phyloP scores from a whole-genome alignment of 805 yeast genomes.

The Yarrowia deformans region DNA sequence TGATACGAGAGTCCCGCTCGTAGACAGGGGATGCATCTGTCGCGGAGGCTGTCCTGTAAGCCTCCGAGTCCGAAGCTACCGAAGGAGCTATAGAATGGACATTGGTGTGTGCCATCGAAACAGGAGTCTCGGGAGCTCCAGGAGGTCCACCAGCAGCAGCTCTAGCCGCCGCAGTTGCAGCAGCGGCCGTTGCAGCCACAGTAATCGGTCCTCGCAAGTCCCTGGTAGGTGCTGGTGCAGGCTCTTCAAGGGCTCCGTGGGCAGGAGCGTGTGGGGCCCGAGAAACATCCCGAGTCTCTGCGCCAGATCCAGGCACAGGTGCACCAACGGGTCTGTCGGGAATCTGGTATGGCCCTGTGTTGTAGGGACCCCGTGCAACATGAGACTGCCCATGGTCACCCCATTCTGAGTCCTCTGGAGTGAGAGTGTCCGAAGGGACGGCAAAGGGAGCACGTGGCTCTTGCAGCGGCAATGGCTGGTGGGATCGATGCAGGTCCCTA shows the following conservation, averaged over 20 bases:
- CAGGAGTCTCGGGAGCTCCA: slow-evolving; percentile 26
- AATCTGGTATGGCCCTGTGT: slow-evolving; percentile 26
- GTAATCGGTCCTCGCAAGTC: slow-evolving; percentile 5
- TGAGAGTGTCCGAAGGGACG: slow-evolving; percentile 8
- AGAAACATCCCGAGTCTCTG: background rate
- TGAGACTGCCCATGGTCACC: background rate
- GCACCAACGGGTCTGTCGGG: slow-evolving; percentile 2
- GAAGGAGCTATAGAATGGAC: slow-evolving; percentile 20
- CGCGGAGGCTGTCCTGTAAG: slow-evolving; percentile 15
- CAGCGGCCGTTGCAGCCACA: slow-evolving; percentile 27
- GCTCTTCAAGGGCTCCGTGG: too few relatives aligned
- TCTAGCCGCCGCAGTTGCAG: slow-evolving; percentile 24
- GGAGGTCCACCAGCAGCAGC: slow-evolving; percentile 32
- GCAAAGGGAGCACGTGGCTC: background rate
- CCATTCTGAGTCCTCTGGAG: slow-evolving; percentile 32
- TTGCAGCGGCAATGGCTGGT: background rate
- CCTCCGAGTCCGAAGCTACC: slow-evolving; percentile 32
- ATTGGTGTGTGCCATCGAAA: slow-evolving; percentile 25
- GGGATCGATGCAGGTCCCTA: background rate
- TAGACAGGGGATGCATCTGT: slow-evolving; percentile 27
- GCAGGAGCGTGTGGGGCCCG: background rate
- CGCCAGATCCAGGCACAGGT: slow-evolving; percentile 8
- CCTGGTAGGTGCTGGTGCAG: background rate
- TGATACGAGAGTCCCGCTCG: slow-evolving; percentile 12
- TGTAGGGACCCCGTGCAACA: slow-evolving; percentile 23